These are phyloP conservation scores for Saturnispora mendoncae DNA, from an alignment of 805 yeast species.

Conservation along the genomic window DNA sequence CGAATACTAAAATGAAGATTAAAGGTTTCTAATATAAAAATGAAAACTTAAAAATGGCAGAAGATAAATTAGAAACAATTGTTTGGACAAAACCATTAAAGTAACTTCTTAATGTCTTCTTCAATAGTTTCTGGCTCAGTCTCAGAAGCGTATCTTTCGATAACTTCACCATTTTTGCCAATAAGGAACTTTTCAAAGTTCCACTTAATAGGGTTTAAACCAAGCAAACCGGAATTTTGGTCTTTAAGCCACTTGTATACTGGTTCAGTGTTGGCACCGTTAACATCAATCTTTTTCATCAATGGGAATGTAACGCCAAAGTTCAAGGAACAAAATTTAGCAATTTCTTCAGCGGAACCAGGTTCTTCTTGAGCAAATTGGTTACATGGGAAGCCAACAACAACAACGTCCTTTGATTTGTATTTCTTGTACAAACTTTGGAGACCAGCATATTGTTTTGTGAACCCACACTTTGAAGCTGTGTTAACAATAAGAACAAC, in stretches of 20 bases:
- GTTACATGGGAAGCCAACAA: constrained; percentile 86
- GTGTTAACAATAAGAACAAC: constrained; percentile 80
- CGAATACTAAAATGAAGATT: no score
- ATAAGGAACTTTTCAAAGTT: constrained; percentile 54
- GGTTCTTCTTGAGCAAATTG: constrained; percentile 83
- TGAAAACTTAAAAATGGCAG: neutral
- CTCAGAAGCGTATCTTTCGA: constrained; percentile 46
- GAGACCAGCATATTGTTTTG: constrained; percentile 68
- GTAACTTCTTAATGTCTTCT: constrained; percentile 47
- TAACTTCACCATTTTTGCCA: constrained; percentile 46
- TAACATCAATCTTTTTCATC: constrained; percentile 79
- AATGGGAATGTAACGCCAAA: constrained; percentile 91
- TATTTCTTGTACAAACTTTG: constrained; percentile 62
- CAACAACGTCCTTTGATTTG: constrained; percentile 50
- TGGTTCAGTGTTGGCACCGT: constrained; percentile 73
- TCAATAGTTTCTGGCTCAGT: constrained; percentile 59
- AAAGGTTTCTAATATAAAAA: no score
- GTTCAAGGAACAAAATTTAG: constrained; percentile 63
- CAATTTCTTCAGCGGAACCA: constrained; percentile 58
- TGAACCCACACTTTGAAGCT: constrained; percentile 76
- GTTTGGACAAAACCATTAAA: constrained; percentile 19
- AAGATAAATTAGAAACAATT: neutral
- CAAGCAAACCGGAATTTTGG: constrained; percentile 47
- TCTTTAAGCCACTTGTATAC: constrained; percentile 71
- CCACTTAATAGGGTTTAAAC: constrained; percentile 62